Base-by-base conservation (phyloP, 2,329 filamentous ascomycete genomes). In the Aspergillus pseudoglaucus region DNA sequence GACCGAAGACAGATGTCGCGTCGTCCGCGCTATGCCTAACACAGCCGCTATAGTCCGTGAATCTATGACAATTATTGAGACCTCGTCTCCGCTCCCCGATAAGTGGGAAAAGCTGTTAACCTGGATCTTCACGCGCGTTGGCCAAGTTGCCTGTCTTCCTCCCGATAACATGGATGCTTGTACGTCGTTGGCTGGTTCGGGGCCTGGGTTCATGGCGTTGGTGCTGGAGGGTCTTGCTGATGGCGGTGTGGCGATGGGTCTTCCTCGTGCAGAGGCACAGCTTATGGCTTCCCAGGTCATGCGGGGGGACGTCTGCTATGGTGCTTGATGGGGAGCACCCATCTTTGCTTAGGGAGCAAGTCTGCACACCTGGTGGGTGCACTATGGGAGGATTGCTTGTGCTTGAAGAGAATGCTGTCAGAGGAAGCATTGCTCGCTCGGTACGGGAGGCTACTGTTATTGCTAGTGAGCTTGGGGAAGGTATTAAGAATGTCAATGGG, bases 211-310 rank as follows among this genome's bases (percentile, higher is more conserved):
- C 56, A 69, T 78, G 43, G 78, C 80, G 0, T 62, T 84, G 20
- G 69, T 83, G 18, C 67, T 82, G n/a, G 82, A 84, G 55, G 77
- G 78, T 1, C 69, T 83, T 40, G 72, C 80, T 3, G 80, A 83
- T 59, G 81, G 81, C 1, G 80, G 74, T 33, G 80, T 84, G 3
- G 80, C 79, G 0, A 82, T 83, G 76, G 82, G 81, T 0, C 54
- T 84, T 14, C 79, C 78, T 5, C 62, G 80, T 27, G 75, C 75
- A 0, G 80, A 84, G 56, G 80, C 81, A 2, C 76, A 82, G 60
- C 59, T 78, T 40, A 82, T 84, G 79, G 77, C 79, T 50, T 76
- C 81, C 6, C 79, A 83, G 66, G 77, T 76, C 1, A 75, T 84
- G 69, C 66, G 73, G 47, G 81, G 81, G 81, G 4, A 77, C 80